Evolutionary conservation across 768 basidiomycete species (phyloP), one percentile per base, ranked within the genome.

Genomic region (Podaxis sp.): DNA sequence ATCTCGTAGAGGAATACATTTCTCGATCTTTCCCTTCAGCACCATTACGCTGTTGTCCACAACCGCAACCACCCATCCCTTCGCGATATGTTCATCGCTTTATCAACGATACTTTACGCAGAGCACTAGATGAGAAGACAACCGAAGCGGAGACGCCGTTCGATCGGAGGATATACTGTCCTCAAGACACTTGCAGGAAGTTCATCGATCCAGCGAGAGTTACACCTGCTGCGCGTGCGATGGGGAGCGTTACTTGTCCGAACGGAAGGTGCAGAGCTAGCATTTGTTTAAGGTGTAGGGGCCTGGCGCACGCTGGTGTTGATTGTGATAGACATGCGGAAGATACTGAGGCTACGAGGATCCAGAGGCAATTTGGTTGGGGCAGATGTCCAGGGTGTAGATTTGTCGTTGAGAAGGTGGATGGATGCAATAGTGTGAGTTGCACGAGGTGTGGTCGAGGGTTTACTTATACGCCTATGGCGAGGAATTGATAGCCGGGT

Each of bases 91-190:
- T 65, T 19, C 6, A 17, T 27, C 61, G 38, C 7, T 65, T 62
- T 37, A 50, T 66, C 40, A 51, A 57, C 33, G 15, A 27, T 7
- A 46, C 19, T 22, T 51, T 63, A 8, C 56, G 57, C 7, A n/a
- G 2, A n/a, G 13, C 25, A 2, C 53, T 64, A 33, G 53, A 50
- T 11, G 63, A 61, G 7, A 56, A 59, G 15, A 51, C 55, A 24
- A 50, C 36, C 25, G 66, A 66, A 51, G 64, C 55, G 15, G 54
- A 59, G 29, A 64, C 64, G 3, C 57, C 66, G 4, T 47, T 50
- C 9, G 53, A 47, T 4, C 37, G 59, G 8, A 54, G 66, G 46
- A 53, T 66, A 4, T 66, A 66, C n/a, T 66, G 66, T 54, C 66
- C 66, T 6, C 51, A 47, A 33, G 57, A 61, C 2, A 57, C 40